Evolutionary conservation across 306 rosid genomes (phyloP).

Genomic region (Dalbergia cultrata): DNA sequence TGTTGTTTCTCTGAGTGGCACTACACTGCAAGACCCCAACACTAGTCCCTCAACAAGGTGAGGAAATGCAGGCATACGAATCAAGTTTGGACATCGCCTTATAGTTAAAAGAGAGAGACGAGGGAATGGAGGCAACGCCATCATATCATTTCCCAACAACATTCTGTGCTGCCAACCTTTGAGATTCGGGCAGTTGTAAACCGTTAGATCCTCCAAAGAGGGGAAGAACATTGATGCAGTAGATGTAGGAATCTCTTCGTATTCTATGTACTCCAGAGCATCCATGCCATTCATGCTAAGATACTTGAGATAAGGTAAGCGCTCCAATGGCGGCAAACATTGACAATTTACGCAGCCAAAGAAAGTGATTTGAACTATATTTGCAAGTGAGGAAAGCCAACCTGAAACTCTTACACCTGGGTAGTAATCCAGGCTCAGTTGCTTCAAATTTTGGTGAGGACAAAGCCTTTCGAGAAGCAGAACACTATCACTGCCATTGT

Average conservation of each 20-base stretch:
- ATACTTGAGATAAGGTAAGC: not conserved
- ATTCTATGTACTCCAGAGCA: not conserved
- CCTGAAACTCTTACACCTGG: not conserved
- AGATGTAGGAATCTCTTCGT: not conserved
- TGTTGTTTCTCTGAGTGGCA: not conserved
- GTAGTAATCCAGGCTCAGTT: not conserved
- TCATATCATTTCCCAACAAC: not conserved
- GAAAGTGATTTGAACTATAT: not conserved
- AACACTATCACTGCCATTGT: not conserved
- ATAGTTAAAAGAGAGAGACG: not conserved
- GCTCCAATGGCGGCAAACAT: not conserved
- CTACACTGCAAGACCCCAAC: not conserved
- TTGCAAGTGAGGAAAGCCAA: not conserved
- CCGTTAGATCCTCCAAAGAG: not conserved
- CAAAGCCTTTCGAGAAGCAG: not conserved
- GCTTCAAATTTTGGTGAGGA: constrained; percentile 1
- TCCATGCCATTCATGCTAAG: constrained; percentile 1
- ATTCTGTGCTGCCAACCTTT: not conserved
- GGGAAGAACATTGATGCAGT: not conserved
- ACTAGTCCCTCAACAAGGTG: not conserved
- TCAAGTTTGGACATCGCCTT: not conserved
- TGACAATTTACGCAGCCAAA: not conserved
- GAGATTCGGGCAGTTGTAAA: not conserved
- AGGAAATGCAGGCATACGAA: not conserved
- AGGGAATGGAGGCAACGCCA: not conserved